Base-by-base conservation (phyloP, 768 basidiomycete species). In the Xerocomus potaroensis region DNA sequence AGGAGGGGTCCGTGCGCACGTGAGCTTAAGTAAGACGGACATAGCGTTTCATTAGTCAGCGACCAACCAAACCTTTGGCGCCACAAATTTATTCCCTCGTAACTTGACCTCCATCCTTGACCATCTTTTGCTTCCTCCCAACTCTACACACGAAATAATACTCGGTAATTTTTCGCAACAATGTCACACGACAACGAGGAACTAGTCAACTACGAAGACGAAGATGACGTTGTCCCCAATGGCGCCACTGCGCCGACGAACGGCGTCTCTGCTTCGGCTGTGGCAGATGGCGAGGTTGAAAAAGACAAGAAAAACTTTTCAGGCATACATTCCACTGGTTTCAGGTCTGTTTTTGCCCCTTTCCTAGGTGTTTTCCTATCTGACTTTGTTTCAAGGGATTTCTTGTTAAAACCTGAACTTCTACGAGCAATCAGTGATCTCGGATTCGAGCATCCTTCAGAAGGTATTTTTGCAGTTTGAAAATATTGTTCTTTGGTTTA, bases 381-480 rank as follows among this genome's bases (percentile, higher is more conserved):
- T 61, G 15, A 64, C 48, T 10, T 34, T 44, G 40, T 53, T 47
- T 27, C 10, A 45, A 96, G 93, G 68, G 96, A 99, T 68, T 99
- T 99, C 76, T 74, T 99, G 66, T 74, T 98, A 69, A 99, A 98
- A 73, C 91, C 96, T 31, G 96, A 98, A 66, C 69, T 99, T 51
- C 79, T 98, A 59, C 87, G 96, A 49, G 94, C 96, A 41, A 99
- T 99, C 67, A 93, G 91, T 69, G 96, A 99, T 63, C 76, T 99
- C n/a, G 96, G 96, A 67, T 99, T 99, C 63, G 96, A 99, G 70
- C 96, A 99, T 72, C 96, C 96, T 45, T 98, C 95, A 41, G 96
- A 99, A 80, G 96, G 96, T 96, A 57, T 47, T 61, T 44, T 8
- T 22, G 5, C 40, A 5, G 8, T 11, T n/a, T 31, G 19, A 30